Base-by-base conservation (phyloP, 768 basidiomycete genomes). In the Boletus subparvulus region DNA sequence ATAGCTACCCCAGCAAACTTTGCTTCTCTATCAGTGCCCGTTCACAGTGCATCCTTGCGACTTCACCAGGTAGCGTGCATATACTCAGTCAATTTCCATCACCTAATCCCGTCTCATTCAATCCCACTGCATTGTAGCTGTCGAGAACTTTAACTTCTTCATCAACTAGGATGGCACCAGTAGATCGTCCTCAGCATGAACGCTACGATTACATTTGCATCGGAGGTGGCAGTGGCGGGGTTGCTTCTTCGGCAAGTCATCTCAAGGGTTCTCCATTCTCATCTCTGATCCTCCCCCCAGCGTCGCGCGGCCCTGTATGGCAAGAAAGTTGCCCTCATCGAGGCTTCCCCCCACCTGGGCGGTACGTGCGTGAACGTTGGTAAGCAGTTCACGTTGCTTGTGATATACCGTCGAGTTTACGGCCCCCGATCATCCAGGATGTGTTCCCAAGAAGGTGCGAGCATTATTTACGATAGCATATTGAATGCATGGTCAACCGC, bases 301-400 rank as follows among this genome's bases (percentile, higher is more conserved):
- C 83, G 97, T 58, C 86, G 97, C 54, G 97, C 96, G 14, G 92
- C 92, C 17, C 79, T 80, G 17, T 94, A 98, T 72, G 95, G 95
- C 40, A 92, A 90, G 72, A 96, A 94, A 73, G 92, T 93, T 50
- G 96, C 94, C 13, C 75, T 98, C 28, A 83, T 98, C 16, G 97
- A 99, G 69, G 79, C 76, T 44, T 82, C 84, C 6, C 81, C 84
- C 11, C 68, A 81, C 40, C 80, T 95, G 3, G 97, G 97, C 35
- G 97, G 96, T 50, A 98, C 96, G 37, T 99, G 97, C 69, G 97
- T 99, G 57, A 98, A 98, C 72, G 96, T 99, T 57, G 96, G 94
- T 90, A 63, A 61, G 90, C 79, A 36, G 30, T 42, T 11, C 26
- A 4, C 33, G 7, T 40, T 40, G 12, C 37, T 47, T 51, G 45